Evolutionary conservation across 768 basidiomycete genomes (phyloP), one percentile per base, ranked within the genome.

Genomic region (Pisolithus sp.): DNA sequence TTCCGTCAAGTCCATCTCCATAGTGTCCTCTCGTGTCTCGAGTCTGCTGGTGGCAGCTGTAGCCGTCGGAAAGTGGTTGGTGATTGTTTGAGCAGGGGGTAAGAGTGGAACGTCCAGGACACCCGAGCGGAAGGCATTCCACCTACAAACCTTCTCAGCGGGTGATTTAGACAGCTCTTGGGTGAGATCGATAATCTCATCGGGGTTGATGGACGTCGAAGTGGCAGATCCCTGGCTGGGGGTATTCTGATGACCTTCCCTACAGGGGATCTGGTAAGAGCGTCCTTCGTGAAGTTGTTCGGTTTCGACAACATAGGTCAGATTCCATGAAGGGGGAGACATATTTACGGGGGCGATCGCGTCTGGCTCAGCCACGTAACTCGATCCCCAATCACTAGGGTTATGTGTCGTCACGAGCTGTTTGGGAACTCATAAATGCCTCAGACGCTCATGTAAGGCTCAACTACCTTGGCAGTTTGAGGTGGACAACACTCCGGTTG

Each of bases 111-210:
- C 37, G 20, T 49, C 50, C 38, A 65, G 26, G 28, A 28, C 18
- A 17, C 67, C 67, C 7, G 67, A 68, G 21, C 59, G 63, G 51
- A 68, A 68, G 20, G 56, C 24, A 30, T 36, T 53, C 63, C 59
- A 60, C 30, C 62, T 55, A 53, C 23, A n/a, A 39, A 44, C n/a
- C 10, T n/a, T 34, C 46, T 48, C 40, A 4, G 10, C 30, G 5
- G 17, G 23, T 8, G 50, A 42, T 48, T 40, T 24, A 24, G 50
- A 46, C 7, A 36, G 18, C 18, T 48, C 51, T 21, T 50, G 12
- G 7, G 55, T 53, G 42, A 53, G 46, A 30, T 57, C 59, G 18
- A 58, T 50, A 41, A 54, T 42, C 1, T 34, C 45, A 36, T 48
- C 53, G 13, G 41, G 13, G 10, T 43, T 13, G 21, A 42, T 15